phyloP scores from a whole-genome alignment of 208 protist species.

The Wallacemonas sp. region DNA sequence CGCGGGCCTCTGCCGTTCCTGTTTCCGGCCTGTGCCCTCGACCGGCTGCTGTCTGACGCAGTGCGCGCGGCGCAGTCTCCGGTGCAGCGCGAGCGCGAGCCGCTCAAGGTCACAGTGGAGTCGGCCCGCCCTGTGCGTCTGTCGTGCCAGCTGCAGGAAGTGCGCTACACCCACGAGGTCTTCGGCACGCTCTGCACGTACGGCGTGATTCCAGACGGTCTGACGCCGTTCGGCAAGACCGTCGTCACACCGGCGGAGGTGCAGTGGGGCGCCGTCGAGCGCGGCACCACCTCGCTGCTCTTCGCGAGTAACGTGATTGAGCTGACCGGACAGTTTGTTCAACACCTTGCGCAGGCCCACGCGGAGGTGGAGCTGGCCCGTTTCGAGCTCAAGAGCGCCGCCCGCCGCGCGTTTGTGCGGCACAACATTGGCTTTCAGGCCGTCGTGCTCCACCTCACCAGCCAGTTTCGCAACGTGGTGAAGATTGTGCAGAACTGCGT shows the following conservation, averaged over 20 bases:
- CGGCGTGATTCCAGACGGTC: constrained; percentile 26
- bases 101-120: constrained; percentile 1
- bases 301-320: constrained; percentile 42
- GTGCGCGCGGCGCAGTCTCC: constrained; percentile 18
- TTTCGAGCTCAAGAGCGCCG: constrained; percentile 45
- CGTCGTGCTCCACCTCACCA: constrained; percentile 33
- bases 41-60: constrained; percentile 19
- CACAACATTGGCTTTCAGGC: constrained; percentile 51
- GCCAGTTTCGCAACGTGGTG: constrained; percentile 23
- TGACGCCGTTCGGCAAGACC: constrained; percentile 15
- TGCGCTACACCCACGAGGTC: constrained; percentile 38
- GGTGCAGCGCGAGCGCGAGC: not conserved
- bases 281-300: constrained; percentile 31
- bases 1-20: constrained; percentile 31
- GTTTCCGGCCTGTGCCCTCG: constrained; percentile 14
- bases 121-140: constrained; percentile 30
- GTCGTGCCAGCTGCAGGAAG: constrained; percentile 18
- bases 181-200: constrained; percentile 39
- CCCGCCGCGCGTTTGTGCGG: constrained; percentile 28
- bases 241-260: constrained; percentile 11
- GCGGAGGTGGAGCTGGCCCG: constrained; percentile 25
- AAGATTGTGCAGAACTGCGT: constrained; percentile 32
- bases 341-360: constrained; percentile 25
- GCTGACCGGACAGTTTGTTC: constrained; percentile 24
- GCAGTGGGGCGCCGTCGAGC: constrained; percentile 28